Evolutionary conservation across 805 yeast genomes (phyloP).

Genomic region (Ogataea chonburiensis): DNA sequence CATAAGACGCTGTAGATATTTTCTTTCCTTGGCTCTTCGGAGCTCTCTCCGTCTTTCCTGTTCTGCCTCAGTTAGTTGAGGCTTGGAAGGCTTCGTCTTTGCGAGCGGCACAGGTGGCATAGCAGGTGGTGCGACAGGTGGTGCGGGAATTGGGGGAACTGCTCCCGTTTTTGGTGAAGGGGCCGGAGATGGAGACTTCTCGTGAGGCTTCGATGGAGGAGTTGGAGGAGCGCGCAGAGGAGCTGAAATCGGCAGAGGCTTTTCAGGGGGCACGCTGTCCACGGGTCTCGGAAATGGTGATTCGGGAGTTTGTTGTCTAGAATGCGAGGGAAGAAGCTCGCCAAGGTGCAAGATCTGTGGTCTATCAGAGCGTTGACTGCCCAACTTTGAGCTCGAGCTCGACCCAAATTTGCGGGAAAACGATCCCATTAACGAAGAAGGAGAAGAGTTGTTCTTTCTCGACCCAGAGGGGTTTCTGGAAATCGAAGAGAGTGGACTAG

Average conservation of each 20-base stretch:
- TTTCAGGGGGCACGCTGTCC: background rate
- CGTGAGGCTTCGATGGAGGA: constrained; percentile 3
- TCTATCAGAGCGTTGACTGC: constrained; percentile 7
- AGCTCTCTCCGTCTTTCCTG: constrained; percentile 76
- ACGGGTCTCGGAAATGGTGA: background rate
- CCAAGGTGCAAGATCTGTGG: constrained; percentile 22
- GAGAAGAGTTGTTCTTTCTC: constrained; percentile 17
- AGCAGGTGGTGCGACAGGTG: constrained; percentile 20
- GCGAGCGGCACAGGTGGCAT: constrained; percentile 32
- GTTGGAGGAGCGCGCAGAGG: constrained; percentile 7
- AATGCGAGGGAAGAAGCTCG: constrained; percentile 10
- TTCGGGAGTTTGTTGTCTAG: constrained; percentile 1
- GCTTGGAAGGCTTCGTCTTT: constrained; percentile 26
- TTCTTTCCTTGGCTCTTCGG: constrained; percentile 67
- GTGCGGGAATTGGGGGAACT: background rate
- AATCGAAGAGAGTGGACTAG: constrained; percentile 14
- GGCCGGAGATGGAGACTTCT: too few relatives aligned
- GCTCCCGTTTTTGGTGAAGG: background rate
- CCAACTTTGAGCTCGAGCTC: constrained; percentile 2
- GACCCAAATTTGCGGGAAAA: constrained; percentile 30
- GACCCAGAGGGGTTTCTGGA: constrained; percentile 14
- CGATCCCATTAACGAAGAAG: constrained; percentile 30
- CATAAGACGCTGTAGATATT: constrained; percentile 65
- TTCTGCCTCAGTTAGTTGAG: constrained; percentile 49
- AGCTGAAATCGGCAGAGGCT: constrained; percentile 1